Evolutionary conservation across 1,284 basidiomycete species (phyloP).

Genomic region (Pisolithus thermaeus): DNA sequence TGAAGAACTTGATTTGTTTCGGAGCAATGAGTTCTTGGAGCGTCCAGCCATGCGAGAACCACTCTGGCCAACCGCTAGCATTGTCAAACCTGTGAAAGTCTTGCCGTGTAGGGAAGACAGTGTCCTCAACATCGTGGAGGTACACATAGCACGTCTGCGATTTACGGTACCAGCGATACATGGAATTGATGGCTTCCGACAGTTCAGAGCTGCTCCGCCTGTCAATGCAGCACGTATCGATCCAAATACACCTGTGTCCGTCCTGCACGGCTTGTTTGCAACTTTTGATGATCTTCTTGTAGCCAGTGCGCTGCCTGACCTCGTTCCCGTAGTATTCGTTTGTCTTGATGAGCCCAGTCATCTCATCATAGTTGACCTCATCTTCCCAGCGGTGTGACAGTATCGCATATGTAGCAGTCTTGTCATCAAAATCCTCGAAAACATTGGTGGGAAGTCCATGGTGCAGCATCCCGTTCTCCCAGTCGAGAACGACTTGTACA

Average conservation of each 20-base stretch:
- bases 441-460: too few species aligned
- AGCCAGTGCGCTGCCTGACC: not conserved
- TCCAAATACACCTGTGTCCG: too few species aligned
- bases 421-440: not conserved
- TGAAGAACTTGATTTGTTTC: not conserved
- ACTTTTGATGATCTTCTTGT: not conserved
- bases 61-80: not conserved
- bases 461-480: not conserved
- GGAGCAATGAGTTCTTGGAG: too few species aligned
- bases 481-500: not conserved
- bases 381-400: not conserved
- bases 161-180: not conserved
- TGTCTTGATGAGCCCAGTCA: not conserved
- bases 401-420: not conserved
- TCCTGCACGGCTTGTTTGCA: too few species aligned
- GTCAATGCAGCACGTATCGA: too few species aligned
- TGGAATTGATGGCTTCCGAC: too few species aligned
- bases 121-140: not conserved
- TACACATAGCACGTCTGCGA: conserved; percentile 3
- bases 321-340: not conserved
- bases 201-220: too few species aligned
- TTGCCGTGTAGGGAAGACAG: not conserved
- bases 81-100: not conserved
- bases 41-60: not conserved
- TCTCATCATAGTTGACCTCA: not conserved